Base-by-base conservation (phyloP, 768 basidiomycete genomes). In the Naganishia kalamii region DNA sequence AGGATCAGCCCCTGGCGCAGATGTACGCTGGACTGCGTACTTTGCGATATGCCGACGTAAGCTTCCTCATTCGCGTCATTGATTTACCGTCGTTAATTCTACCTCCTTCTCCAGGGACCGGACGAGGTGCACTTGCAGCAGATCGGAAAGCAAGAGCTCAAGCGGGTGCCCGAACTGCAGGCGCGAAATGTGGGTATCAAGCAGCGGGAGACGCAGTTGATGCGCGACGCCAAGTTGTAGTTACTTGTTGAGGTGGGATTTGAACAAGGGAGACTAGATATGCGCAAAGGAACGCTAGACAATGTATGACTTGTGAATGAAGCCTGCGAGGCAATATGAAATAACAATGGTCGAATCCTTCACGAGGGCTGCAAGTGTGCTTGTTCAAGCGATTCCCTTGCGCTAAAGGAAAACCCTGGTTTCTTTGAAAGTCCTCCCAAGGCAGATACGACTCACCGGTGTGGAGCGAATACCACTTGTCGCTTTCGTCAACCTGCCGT, bases 111-210 rank as follows among this genome's bases (percentile, higher is more conserved):
- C 46, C 57, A 67, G 76, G 77, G 78, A 21, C 80, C 78, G 21
- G 68, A 78, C 44, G 78, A 90, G 84, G 90, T 96, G 2, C 93
- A 98, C 79, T 87, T 96, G 59, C 91, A 93, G 76, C 93, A 98
- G 79, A 88, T 98, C 47, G 94, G 93, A 10, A 87, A 88, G 73
- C 82, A 86, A 48, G 94, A 97, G 79, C 81, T 97, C 69, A 88
- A 84, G 79, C 86, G 90, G 27, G 90, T 86, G 0, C 83, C 84
- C 0, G 82, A 67, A 13, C 79, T 96, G 3, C 57, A 68, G 1
- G 70, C 59, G 35, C 65, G 68, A 27, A 61, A 54, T 15, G 62
- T 66, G 2, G 63, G 50, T 29, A 68, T 75, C 33, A 67, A 69
- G 60, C 47, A 69, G 48, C 35, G 67, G 40, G 62, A 65, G 37